Evolutionary conservation across 345 rosid species (phyloP), one percentile per base, ranked within the genome.

Genomic region (Isatis tinctoria): DNA sequence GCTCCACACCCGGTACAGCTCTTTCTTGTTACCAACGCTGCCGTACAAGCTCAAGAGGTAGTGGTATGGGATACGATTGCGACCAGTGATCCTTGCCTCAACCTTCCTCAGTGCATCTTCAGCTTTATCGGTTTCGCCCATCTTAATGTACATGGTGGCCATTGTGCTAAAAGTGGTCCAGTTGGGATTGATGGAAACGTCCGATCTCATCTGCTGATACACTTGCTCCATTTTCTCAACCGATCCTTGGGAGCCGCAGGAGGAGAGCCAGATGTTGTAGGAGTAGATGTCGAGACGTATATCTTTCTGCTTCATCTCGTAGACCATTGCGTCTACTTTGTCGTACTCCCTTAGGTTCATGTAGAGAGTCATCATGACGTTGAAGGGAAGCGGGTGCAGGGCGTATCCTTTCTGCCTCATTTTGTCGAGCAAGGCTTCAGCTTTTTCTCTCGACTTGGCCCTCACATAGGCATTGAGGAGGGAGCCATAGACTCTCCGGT

Each of bases 311-410:
- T 74, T 81, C 97, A 95, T 91, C 79, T 95, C 99, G 1, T 81
- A 82, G 60, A 91, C 83, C 84, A 88, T 56, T 4, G 68, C 54
- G 37, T 90, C 93, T 4, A 94, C 96, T 81, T 86, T 86, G 59
- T 82, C 88, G 69, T 82, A 91, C 71, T 90, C 92, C 72, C 81
- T 81, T 44, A 91, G 79, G 69, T 87, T 90, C 97, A 90, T 94
- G 82, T 91, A 91, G 41, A 94, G 87, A 67, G 97, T 94, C 98
- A 94, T 94, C 93, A 91, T 94, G 68, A 90, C 97, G 83, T 91
- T 91, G 83, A 78, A 94, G 22, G 98, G 85, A 78, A 94, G 96
- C 10, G 97, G 73, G 66, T 85, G 86, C 11, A 65, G 60, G 63
- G 85, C 80, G 73, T 84, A 88, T 48, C 86, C 91, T 78, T 86